A percentile compares a stretch with the other conserved stretches of the same genome.
phyloP scores from a whole-genome alignment of 2,329 filamentous ascomycete species.

The Aaosphaeria pasadenensis region DNA sequence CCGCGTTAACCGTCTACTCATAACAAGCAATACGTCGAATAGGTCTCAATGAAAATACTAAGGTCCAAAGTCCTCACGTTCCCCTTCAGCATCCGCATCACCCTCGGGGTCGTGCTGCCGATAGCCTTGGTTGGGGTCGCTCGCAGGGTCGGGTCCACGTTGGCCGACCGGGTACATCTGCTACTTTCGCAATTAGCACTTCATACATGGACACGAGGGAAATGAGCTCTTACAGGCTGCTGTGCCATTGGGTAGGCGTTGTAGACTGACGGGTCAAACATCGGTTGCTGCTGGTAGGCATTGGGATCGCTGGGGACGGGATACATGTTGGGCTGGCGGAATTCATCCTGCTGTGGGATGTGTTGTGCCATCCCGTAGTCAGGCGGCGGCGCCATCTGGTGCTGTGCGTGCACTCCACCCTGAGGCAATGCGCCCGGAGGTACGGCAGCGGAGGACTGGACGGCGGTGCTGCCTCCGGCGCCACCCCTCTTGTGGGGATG shows the following conservation, averaged over 20 bases:
- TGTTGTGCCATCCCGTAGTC: constrained; percentile 57
- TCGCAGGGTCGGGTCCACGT: constrained; percentile 36
- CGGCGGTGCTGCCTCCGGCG: constrained; percentile 36
- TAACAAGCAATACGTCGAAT: too few relatives aligned
- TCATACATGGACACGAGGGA: background rate
- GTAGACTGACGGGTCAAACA: constrained; percentile 88
- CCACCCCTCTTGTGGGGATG: constrained; percentile 70
- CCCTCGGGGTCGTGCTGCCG: constrained; percentile 33
- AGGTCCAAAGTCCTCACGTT: constrained; percentile 37
- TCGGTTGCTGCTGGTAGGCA: constrained; percentile 73
- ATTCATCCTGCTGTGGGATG: constrained; percentile 63
- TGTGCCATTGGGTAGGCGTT: constrained; percentile 72
- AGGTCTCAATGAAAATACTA: constrained; percentile 3
- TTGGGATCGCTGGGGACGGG: constrained; percentile 72
- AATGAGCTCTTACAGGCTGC: constrained; percentile 65
- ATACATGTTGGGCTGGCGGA: constrained; percentile 76
- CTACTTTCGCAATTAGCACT: constrained; percentile 1
- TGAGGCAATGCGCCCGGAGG: constrained; percentile 39
- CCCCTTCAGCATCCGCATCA: constrained; percentile 39
- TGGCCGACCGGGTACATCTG: constrained; percentile 40
- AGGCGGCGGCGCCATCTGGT: constrained; percentile 51
- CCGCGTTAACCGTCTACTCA: too few relatives aligned
- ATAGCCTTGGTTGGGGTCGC: constrained; percentile 35
- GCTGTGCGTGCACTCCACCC: constrained; percentile 41
- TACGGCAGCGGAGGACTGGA: constrained; percentile 39